Evolutionary conservation across 495 filamentous ascomycete genomes (phyloP).

Genomic region (Neurospora sp.): DNA sequence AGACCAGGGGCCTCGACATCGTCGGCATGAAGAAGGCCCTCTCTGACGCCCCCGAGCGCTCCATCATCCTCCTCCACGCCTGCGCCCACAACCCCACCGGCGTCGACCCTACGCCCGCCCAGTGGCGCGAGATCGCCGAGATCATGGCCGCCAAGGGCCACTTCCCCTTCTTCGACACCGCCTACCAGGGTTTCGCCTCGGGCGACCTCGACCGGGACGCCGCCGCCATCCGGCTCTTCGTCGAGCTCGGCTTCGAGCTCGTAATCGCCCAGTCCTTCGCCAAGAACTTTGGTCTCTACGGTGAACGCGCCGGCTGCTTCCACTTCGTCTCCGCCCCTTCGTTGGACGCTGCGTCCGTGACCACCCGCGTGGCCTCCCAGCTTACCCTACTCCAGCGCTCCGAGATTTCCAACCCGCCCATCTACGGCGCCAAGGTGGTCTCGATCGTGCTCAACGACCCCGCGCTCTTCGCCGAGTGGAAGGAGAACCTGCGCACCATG

Average conservation of each 20-base stretch:
- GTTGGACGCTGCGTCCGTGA: constrained; percentile 50
- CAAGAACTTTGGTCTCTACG: constrained; percentile 98
- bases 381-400: constrained; percentile 90
- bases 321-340: constrained; percentile 78
- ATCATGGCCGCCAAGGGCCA: constrained; percentile 65
- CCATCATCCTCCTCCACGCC: constrained; percentile 85
- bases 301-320: constrained; percentile 92
- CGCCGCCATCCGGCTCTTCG: constrained; percentile 85
- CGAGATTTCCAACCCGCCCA: constrained; percentile 93
- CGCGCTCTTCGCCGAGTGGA: constrained; percentile 82
- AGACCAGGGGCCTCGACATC: constrained; percentile 87
- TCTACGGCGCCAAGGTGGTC: constrained; percentile 87
- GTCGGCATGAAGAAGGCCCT: constrained; percentile 70
- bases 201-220: constrained; percentile 78
- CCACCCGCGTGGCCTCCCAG: constrained; percentile 67
- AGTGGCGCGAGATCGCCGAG: constrained; percentile 83
- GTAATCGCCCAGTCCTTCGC: constrained; percentile 93
- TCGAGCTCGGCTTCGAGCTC: constrained; percentile 91
- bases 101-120: constrained; percentile 86
- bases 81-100: constrained; percentile 98
- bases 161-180: constrained; percentile 98
- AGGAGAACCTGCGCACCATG: constrained; percentile 88
- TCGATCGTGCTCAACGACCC: constrained; percentile 72
- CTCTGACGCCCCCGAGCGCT: constrained; percentile 57
- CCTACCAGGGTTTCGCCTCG: constrained; percentile 97